Evolutionary conservation across 306 rosid species (phyloP), one percentile per base, ranked within the genome.

Genomic region (Leucaena leucocephala): DNA sequence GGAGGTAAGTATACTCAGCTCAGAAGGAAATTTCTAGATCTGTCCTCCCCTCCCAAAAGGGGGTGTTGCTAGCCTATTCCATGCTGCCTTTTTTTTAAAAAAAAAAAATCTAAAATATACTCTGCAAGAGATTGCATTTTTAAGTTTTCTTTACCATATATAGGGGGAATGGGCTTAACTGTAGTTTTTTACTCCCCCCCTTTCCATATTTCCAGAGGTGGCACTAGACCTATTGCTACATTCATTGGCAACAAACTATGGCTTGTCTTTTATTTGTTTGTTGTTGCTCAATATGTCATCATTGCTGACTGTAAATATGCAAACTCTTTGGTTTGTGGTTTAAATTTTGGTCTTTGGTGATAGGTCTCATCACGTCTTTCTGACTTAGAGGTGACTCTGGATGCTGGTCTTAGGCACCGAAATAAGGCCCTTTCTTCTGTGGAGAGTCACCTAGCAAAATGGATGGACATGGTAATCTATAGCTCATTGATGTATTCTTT

Each of bases 381-480:
- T 54, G 99, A 96, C 68, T 82, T 96, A 80, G 99, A 96, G 86
- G 86, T 86, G 63, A 96, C 99, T 78, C 86, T 96, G 89, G 97
- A 91, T 77, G 91, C 96, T 58, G 99, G 99, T 83, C 85, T 89
- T 65, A 88, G 89, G 46, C 99, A 96, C 86, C 93, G 94, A 79
- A 93, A 93, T 74, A 89, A 93, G 87, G 99, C 97, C 72, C 91
- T 96, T 74, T 57, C 96, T 84, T 90, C 96, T 54, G 59, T 96
- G 16, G 89, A 82, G 46, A 87, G 83, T 80, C 96, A 93, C 88
- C 78, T 96, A 48, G 79, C 89, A 57, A 89, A 93, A 82, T 96
- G 99, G 99, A 93, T 89, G 91, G 86, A 82, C 83, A 87, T 91
- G 98, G 99, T 96, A 84, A 81, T 82, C 76, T 52, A 57, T 81